A percentile compares a stretch with the other conserved stretches of the same genome.
Conservation (phyloP, 257 asterid genomes). For the Capsicum pubescens region DNA sequence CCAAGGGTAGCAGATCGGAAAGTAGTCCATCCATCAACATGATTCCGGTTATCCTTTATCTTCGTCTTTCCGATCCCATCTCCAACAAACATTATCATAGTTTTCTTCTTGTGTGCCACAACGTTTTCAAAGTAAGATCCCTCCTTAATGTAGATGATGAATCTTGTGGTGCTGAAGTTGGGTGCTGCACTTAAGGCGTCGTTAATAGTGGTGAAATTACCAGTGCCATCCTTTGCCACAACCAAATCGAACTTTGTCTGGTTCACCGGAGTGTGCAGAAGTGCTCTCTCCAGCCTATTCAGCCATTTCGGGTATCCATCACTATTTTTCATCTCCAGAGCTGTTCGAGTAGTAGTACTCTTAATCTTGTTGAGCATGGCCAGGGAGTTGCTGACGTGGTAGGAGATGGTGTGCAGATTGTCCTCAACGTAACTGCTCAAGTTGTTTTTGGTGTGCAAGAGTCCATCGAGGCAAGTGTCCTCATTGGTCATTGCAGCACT, state of each 20-base stretch:
- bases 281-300: not conserved
- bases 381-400: not conserved
- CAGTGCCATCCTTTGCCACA: conserved; percentile 8
- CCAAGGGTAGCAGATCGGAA: not conserved
- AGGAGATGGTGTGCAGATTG: not conserved
- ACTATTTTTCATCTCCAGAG: not conserved
- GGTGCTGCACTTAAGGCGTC: conserved; percentile 7
- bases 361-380: not conserved
- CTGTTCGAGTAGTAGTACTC: not conserved
- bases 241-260: not conserved
- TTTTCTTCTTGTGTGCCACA: not conserved
- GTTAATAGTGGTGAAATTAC: conserved; percentile 1
- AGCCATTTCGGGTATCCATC: not conserved
- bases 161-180: not conserved
- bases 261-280: not conserved
- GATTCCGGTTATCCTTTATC: not conserved
- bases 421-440: not conserved
- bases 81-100: not conserved
- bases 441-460: not conserved
- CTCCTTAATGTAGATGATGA: not conserved
- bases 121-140: not conserved
- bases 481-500: conserved; percentile 16
- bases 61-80: not conserved
- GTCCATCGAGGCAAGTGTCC: conserved; percentile 12
- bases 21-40: conserved; percentile 6